Conservation (phyloP, 495 filamentous ascomycete species). For the Trypethelium eluteriae region DNA sequence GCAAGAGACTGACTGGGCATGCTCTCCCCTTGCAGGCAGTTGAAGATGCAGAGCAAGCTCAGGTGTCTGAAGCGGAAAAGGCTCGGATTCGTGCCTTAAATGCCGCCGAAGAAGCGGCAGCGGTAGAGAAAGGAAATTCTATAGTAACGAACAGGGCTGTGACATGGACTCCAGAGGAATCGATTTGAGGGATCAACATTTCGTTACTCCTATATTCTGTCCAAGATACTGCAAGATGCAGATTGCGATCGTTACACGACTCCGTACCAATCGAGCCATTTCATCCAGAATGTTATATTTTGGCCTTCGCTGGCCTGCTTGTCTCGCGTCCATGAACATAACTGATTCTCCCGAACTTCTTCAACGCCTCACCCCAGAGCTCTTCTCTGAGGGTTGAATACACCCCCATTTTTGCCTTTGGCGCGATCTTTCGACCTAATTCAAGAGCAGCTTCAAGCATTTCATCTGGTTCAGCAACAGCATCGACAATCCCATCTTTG, state of each 20-base stretch:
- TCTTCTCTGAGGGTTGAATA: slow-evolving; percentile 44
- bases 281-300: slow-evolving; percentile 25
- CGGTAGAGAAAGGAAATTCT: not conserved
- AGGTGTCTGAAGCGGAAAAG: slow-evolving; percentile 13
- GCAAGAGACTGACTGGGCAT: slow-evolving; percentile 19
- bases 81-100: slow-evolving; percentile 8
- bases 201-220: too few relatives aligned
- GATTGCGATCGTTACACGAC: too few relatives aligned
- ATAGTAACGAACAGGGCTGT: slow-evolving; percentile 13
- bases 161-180: too few relatives aligned
- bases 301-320: slow-evolving; percentile 32
- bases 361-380: slow-evolving; percentile 44
- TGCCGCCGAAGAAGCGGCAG: not conserved
- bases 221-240: too few relatives aligned
- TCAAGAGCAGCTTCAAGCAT: slow-evolving; percentile 43
- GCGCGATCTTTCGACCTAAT: slow-evolving; percentile 37
- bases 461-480: slow-evolving; percentile 39
- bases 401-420: slow-evolving; percentile 46
- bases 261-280: too few relatives aligned
- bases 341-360: slow-evolving; percentile 43
- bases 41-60: slow-evolving; percentile 16
- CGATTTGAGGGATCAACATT: too few relatives aligned
- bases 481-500: slow-evolving; percentile 45
- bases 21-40: slow-evolving; percentile 12
- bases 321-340: slow-evolving; percentile 42